Evolutionary conservation across 1,284 basidiomycete species (phyloP), one percentile per base, ranked within the genome.

Genomic region (Neolentinus lepideus): DNA sequence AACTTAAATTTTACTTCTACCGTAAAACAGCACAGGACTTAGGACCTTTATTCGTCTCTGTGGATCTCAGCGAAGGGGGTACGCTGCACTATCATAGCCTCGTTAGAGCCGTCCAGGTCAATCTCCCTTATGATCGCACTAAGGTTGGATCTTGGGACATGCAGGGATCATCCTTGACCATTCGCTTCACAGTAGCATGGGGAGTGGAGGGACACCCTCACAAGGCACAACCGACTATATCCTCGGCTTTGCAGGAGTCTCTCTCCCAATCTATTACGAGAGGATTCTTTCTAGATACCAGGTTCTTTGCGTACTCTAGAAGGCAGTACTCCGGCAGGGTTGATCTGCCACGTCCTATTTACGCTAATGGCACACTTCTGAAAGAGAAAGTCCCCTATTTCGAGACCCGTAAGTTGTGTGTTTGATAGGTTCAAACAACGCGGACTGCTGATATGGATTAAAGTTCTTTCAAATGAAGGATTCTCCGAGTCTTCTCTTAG

Each of bases 351-450:
- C 19, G 26, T 14, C 51, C 51, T 16, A 12, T 52, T n/a, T 52
- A 33, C 19, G 51, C 60, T 27, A 61, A 57, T 31, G 60, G 60
- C 33, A 45, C 31, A 3, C 50, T 60, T 6, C 43, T 61, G 52
- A 33, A 54, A 8, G 52, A 50, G 8, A 29, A 51, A 11, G 52
- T 45, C 2, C 46, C 57, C 9, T 60, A 60, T 52, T 60, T 62
- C 25, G 36, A 58, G 2, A 51, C 38, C 2, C 45, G 61, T 60
- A 45, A 55, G 61, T 53, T 16, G 2, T 24, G 35, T 25, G n/a
- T n/a, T n/a, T n/a, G n/a, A n/a, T 21, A 21, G 27, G 14, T 46
- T 22, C 22, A 10, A 53, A 31, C 29, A 12, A n/a, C 53, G 6
- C n/a, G 21, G 21, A 8, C n/a, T 29, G 25, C 47, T 16, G 51